These are phyloP conservation scores for Lactarius evosmus DNA, from an alignment of 768 basidiomycete genomes.

Conservation along the genomic window DNA sequence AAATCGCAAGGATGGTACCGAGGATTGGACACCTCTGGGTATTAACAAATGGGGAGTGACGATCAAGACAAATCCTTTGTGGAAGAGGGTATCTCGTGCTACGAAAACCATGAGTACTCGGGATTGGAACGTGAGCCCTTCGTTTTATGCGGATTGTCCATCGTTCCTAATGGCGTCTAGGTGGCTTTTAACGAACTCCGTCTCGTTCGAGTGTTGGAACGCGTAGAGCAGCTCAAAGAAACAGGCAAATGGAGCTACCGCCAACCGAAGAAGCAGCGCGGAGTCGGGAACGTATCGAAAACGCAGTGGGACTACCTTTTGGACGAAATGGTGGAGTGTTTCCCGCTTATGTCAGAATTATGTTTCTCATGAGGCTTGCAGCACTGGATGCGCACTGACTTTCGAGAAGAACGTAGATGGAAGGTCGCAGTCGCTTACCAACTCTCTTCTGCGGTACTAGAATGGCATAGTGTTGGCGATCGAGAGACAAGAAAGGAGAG, in stretches of 20 bases:
- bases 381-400: conserved; percentile 98
- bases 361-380: conserved; percentile 33
- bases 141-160: neutral
- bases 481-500: conserved; percentile 58
- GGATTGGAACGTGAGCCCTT: conserved; percentile 72
- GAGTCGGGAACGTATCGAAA: conserved; percentile 68
- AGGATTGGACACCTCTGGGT: conserved; percentile 66
- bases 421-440: conserved; percentile 83
- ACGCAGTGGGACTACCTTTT: conserved; percentile 94
- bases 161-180: conserved; percentile 37
- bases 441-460: conserved; percentile 74
- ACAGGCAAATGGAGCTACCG: conserved; percentile 85
- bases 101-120: conserved; percentile 74
- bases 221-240: conserved; percentile 79
- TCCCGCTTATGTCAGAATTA: conserved; percentile 5
- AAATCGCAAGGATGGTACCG: conserved; percentile 39
- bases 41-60: conserved; percentile 62
- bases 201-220: conserved; percentile 74
- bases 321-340: conserved; percentile 83
- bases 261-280: conserved; percentile 92
- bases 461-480: conserved; percentile 80
- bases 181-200: conserved; percentile 77
- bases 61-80: conserved; percentile 74
- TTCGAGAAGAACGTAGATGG: conserved; percentile 92
- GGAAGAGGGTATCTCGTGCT: conserved; percentile 64